Percentiles rank a stretch among this genome's conserved stretches.
Evolutionary conservation across 1,284 basidiomycete genomes (phyloP).

Genomic region (Irpex lacteus): DNA sequence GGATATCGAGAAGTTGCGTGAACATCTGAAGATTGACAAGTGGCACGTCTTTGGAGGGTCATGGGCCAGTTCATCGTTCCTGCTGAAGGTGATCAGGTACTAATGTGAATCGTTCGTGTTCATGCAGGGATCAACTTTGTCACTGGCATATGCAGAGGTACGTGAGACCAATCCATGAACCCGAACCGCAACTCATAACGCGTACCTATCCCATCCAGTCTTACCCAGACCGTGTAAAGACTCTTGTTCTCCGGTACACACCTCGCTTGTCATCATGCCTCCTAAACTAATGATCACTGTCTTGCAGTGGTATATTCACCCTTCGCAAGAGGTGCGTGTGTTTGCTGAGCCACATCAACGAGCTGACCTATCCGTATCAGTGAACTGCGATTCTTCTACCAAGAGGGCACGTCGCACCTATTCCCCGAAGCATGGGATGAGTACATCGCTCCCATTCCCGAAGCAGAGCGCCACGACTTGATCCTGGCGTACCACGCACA

Average conservation of each 20-base stretch:
- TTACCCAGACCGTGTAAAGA: slow-evolving; percentile 80
- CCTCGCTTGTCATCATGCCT: neutral
- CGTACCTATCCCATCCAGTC: slow-evolving; percentile 37
- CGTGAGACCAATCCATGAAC: too few species aligned
- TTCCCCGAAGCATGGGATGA: slow-evolving; percentile 92
- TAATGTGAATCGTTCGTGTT: neutral
- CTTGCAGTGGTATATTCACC: slow-evolving; percentile 80
- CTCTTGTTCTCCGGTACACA: slow-evolving; percentile 75
- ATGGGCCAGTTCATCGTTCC: too few species aligned
- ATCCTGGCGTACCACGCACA: slow-evolving; percentile 83
- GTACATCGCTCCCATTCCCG: slow-evolving; percentile 79
- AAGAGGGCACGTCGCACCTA: slow-evolving; percentile 75
- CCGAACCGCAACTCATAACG: too few species aligned
- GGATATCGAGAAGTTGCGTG: slow-evolving; percentile 83
- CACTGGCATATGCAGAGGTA: slow-evolving; percentile 85
- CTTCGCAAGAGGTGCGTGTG: slow-evolving; percentile 65
- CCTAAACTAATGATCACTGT: neutral
- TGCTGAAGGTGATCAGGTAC: too few species aligned
- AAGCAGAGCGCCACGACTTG: slow-evolving; percentile 76
- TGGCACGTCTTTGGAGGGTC: slow-evolving; percentile 94
- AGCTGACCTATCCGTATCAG: slow-evolving; percentile 30
- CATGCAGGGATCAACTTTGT: slow-evolving; percentile 83
- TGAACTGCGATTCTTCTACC: slow-evolving; percentile 93
- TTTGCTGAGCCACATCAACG: neutral
- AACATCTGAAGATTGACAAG: slow-evolving; percentile 66